Conservation (phyloP, 2,329 filamentous ascomycete genomes). For the Trichoderma koningii region DNA sequence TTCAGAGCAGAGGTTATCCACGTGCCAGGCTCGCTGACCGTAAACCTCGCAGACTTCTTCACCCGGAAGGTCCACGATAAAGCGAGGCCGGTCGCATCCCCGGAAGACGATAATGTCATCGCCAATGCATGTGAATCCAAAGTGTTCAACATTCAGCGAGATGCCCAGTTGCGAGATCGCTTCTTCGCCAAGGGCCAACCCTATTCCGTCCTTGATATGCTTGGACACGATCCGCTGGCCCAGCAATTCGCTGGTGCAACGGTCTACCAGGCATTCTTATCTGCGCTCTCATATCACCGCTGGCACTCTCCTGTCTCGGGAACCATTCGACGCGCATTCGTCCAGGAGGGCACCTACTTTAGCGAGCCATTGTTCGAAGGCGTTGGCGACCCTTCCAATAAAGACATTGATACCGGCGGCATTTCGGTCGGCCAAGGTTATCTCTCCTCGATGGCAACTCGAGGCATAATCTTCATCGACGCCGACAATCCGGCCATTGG, state of each 20-base stretch:
- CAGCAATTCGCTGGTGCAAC: slow-evolving; percentile 62
- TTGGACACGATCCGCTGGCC: slow-evolving; percentile 56
- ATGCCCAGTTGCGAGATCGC: slow-evolving; percentile 57
- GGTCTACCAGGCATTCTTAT: slow-evolving; percentile 71
- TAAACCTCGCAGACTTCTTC: slow-evolving; percentile 56
- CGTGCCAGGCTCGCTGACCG: background rate
- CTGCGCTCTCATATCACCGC: slow-evolving; percentile 67
- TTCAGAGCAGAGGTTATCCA: background rate
- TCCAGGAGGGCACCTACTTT: slow-evolving; percentile 68
- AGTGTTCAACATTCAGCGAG: slow-evolving; percentile 53
- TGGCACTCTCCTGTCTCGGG: slow-evolving; percentile 72
- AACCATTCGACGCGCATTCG: slow-evolving; percentile 57
- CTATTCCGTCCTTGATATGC: slow-evolving; percentile 66
- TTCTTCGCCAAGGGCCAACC: slow-evolving; percentile 73
- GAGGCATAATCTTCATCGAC: slow-evolving; percentile 70
- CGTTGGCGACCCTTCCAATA: slow-evolving; percentile 33
- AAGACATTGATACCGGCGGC: slow-evolving; percentile 46
- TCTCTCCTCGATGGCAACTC: slow-evolving; percentile 65
- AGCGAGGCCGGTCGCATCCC: slow-evolving; percentile 59
- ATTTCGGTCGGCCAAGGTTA: slow-evolving; percentile 63
- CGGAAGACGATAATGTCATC: slow-evolving; percentile 56
- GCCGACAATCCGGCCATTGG: slow-evolving; percentile 69
- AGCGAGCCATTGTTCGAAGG: slow-evolving; percentile 55
- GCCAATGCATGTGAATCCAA: slow-evolving; percentile 67
- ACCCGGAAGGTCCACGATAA: slow-evolving; percentile 57